phyloP scores from a whole-genome alignment of 2,329 filamentous ascomycete genomes.

The Rhynchosporium agropyri region DNA sequence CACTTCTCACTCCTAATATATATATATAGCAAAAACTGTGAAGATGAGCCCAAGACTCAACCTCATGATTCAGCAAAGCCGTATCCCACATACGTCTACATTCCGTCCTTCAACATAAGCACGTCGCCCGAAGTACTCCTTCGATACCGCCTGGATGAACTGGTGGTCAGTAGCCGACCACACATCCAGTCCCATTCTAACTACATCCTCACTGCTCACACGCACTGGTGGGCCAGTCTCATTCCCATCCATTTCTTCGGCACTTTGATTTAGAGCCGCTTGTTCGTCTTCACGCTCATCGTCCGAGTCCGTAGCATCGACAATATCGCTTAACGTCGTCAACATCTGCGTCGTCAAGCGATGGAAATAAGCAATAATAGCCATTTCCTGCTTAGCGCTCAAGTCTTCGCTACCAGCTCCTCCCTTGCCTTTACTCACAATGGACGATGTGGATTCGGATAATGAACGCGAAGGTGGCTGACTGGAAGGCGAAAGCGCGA shows the following conservation, averaged over 20 bases:
- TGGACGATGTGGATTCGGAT: conserved; percentile 47
- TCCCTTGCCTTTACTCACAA: conserved; percentile 17
- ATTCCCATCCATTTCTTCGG: conserved; percentile 40
- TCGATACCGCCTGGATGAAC: conserved; percentile 66
- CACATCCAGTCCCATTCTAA: conserved; percentile 73
- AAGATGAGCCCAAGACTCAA: neutral
- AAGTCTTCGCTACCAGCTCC: conserved; percentile 33
- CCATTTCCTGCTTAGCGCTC: conserved; percentile 60
- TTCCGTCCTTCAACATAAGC: conserved; percentile 67
- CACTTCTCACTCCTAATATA: neutral
- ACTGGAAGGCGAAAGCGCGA: conserved; percentile 45
- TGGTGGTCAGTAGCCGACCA: conserved; percentile 73
- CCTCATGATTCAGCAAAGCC: conserved; percentile 58
- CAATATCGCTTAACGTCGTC: conserved; percentile 61
- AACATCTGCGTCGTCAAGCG: conserved; percentile 70
- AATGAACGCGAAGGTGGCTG: conserved; percentile 27
- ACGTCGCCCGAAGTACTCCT: conserved; percentile 65
- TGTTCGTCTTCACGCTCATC: conserved; percentile 43
- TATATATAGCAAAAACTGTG: neutral
- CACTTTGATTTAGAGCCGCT: conserved; percentile 48
- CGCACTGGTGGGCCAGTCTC: conserved; percentile 46
- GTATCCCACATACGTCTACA: conserved; percentile 74
- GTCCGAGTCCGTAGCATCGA: conserved; percentile 49
- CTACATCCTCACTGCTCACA: conserved; percentile 66
- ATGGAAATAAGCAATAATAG: conserved; percentile 81